Percentiles rank a stretch among this genome's conserved stretches.
Evolutionary conservation across 495 filamentous ascomycete species (phyloP).

Genomic region (Clohesyomyces aquaticus): DNA sequence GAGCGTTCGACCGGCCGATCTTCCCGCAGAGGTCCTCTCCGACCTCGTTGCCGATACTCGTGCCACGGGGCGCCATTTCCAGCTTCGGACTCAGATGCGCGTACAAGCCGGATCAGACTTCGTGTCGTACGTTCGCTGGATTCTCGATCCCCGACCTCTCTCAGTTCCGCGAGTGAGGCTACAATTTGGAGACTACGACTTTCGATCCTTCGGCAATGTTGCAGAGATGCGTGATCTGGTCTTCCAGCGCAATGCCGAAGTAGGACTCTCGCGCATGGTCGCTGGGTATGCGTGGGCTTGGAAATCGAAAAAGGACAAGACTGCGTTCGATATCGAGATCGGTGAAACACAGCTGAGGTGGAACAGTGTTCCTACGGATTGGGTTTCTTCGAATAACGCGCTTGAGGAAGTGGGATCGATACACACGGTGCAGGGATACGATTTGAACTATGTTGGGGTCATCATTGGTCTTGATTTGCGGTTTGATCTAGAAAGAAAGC

Average conservation of each 20-base stretch:
- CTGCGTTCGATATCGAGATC: constrained; percentile 33
- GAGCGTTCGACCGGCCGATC: constrained; percentile 34
- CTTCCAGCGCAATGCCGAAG: constrained; percentile 27
- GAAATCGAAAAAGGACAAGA: constrained; percentile 32
- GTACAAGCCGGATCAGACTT: constrained; percentile 28
- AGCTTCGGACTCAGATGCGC: constrained; percentile 32
- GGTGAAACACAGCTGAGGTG: constrained; percentile 19
- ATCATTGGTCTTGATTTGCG: constrained; percentile 29
- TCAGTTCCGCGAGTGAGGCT: constrained; percentile 24
- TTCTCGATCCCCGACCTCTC: constrained; percentile 19
- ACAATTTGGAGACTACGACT: constrained; percentile 29
- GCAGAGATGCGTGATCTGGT: constrained; percentile 23
- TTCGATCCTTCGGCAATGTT: constrained; percentile 28
- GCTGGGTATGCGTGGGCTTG: constrained; percentile 33
- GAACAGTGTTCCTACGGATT: constrained; percentile 32
- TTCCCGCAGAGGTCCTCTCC: constrained; percentile 21
- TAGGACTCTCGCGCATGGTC: constrained; percentile 34
- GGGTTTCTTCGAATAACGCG: constrained; percentile 29
- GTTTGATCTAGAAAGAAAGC: constrained; percentile 16
- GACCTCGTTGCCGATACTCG: constrained; percentile 31
- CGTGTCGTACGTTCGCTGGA: constrained; percentile 31
- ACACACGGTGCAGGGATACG: constrained; percentile 33
- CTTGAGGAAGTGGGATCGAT: constrained; percentile 33
- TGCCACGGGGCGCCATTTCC: constrained; percentile 23
- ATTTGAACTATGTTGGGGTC: constrained; percentile 35